Evolutionary conservation across 2,329 filamentous ascomycete genomes (phyloP).

Genomic region (Phyllosticta ampelicida): DNA sequence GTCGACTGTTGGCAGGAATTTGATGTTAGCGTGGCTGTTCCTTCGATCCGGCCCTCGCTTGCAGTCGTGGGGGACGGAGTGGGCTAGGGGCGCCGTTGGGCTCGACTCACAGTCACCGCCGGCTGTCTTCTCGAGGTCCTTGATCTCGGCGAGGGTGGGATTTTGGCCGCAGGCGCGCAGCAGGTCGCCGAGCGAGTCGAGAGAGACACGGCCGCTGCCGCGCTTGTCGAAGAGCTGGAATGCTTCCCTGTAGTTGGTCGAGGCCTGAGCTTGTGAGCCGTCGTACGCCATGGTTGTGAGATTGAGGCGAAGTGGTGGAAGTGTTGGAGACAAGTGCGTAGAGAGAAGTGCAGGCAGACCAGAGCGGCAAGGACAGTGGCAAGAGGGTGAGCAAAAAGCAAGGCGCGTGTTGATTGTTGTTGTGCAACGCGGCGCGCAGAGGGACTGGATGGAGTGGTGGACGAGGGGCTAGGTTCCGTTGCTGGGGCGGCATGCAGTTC

Average conservation of each 20-base stretch:
- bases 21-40: constrained; percentile 43
- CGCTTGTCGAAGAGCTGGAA: constrained; percentile 99
- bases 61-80: neutral
- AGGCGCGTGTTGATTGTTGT: neutral
- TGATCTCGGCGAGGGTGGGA: constrained; percentile 86
- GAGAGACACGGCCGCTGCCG: constrained; percentile 80
- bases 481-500: neutral
- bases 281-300: constrained; percentile 10
- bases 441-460: neutral
- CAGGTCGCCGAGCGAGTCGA: constrained; percentile 82
- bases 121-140: constrained; percentile 80
- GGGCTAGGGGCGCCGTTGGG: neutral
- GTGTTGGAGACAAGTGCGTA: neutral
- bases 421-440: neutral
- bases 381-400: neutral
- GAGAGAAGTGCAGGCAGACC: neutral
- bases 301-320: neutral
- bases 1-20: constrained; percentile 54
- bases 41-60: neutral
- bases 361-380: neutral
- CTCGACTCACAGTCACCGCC: constrained; percentile 74
- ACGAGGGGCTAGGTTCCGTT: neutral
- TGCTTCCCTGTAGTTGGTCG: constrained; percentile 99
- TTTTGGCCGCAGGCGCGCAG: constrained; percentile 97
- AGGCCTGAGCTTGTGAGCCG: constrained; percentile 40